A percentile compares a stretch with the other conserved stretches of the same genome.
Conservation (phyloP, 2,329 filamentous ascomycete species). For the Meredithiella fracta region DNA sequence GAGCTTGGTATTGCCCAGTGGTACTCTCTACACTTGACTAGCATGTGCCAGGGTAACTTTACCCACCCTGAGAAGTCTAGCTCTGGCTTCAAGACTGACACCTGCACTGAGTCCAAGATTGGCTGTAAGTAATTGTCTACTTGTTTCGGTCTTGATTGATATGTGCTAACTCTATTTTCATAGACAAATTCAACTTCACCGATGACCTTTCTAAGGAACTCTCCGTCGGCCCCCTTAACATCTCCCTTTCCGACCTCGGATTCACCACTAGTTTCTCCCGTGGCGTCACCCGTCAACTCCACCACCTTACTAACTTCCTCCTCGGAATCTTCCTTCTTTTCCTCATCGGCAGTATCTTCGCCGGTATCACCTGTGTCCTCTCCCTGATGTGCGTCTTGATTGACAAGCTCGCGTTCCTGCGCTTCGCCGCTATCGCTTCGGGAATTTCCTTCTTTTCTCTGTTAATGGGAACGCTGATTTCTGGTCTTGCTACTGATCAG, state of each 20-base stretch:
- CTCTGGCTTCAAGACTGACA: conserved; percentile 26
- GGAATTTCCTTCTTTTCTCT: conserved; percentile 24
- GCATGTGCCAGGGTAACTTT: conserved; percentile 30
- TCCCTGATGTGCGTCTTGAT: conserved; percentile 16
- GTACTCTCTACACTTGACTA: conserved; percentile 36
- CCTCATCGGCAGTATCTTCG: conserved; percentile 29
- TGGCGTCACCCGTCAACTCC: conserved; percentile 30
- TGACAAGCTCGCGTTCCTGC: background rate
- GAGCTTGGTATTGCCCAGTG: conserved; percentile 32
- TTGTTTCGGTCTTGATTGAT: background rate
- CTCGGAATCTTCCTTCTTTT: conserved; percentile 34
- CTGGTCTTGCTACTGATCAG: conserved; percentile 26
- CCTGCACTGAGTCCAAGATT: conserved; percentile 27
- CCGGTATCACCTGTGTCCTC: conserved; percentile 23
- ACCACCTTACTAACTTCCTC: conserved; percentile 33
- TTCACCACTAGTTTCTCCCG: conserved; percentile 21
- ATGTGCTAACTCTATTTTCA: background rate
- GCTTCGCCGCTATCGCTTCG: conserved; percentile 24
- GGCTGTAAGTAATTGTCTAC: conserved; percentile 22
- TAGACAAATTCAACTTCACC: conserved; percentile 30
- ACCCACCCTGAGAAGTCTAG: conserved; percentile 21
- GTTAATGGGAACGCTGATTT: conserved; percentile 27
- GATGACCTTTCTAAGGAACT: conserved; percentile 31
- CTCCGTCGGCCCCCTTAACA: conserved; percentile 26
- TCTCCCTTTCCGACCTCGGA: conserved; percentile 30